Percentiles rank a stretch among this genome's conserved stretches.
Conservation (phyloP, 345 rosid species). For the Camelina hispida region DNA sequence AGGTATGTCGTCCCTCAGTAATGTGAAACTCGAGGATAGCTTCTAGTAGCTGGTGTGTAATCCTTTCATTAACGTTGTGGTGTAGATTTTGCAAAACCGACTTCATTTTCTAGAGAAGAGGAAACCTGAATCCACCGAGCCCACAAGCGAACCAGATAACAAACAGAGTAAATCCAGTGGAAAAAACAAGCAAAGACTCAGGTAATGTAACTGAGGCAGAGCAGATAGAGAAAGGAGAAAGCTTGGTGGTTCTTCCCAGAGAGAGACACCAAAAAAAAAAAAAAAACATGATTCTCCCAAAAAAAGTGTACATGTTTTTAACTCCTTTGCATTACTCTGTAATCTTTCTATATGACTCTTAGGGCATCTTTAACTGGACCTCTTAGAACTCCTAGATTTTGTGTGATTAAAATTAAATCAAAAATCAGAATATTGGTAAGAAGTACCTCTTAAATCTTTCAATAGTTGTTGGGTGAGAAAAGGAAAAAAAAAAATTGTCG, state of each 20-base stretch:
- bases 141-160: constrained; percentile 13
- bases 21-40: neutral
- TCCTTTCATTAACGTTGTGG: too few species aligned
- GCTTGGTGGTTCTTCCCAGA: constrained; percentile 4
- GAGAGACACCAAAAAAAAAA: constrained; percentile 15
- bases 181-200: neutral
- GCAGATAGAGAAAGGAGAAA: constrained; percentile 18
- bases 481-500: too few species aligned
- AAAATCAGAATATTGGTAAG: too few species aligned
- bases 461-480: too few species aligned
- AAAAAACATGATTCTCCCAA: too few species aligned
- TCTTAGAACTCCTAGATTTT: too few species aligned
- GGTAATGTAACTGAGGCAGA: constrained; percentile 13
- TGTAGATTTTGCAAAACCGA: constrained; percentile 38
- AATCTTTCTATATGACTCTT: too few species aligned
- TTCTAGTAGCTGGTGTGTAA: constrained; percentile 11
- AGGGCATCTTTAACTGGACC: too few species aligned
- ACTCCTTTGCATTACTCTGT: too few species aligned
- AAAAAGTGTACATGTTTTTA: constrained; percentile 34
- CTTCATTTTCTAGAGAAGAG: constrained; percentile 38
- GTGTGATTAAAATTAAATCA: too few species aligned
- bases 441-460: too few species aligned
- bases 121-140: constrained; percentile 30
- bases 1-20: constrained; percentile 53
- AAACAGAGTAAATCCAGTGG: constrained; percentile 25